These are phyloP conservation scores for Bryum argenteum DNA, from an alignment of 225 moss, liverwort and hornwort species.

Conservation along the genomic window DNA sequence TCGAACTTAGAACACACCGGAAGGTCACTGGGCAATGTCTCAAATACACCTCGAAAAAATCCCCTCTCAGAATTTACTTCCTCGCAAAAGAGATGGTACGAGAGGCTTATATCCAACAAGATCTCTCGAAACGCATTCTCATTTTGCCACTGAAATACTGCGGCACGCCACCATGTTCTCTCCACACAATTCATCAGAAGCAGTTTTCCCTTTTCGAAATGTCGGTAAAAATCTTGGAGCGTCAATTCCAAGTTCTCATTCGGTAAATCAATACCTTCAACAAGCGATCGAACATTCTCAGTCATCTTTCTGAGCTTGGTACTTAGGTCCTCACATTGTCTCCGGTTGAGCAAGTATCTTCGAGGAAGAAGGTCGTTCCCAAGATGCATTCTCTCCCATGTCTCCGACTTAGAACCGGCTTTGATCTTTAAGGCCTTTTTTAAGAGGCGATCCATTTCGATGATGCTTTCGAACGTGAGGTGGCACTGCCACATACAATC, in stretches of 20 bases:
- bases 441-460: no score
- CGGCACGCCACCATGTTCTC: background rate
- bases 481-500: no score
- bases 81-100: background rate
- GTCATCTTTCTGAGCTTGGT: background rate
- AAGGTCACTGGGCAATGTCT: background rate
- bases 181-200: background rate
- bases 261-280: no score
- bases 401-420: no score
- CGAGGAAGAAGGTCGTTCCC: no score
- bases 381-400: no score
- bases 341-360: background rate
- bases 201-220: background rate
- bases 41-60: no score
- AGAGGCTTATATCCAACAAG: background rate
- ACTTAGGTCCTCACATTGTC: background rate
- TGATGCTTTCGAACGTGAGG: no score
- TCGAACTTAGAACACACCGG: background rate
- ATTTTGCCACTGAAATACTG: background rate
- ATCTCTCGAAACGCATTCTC: background rate
- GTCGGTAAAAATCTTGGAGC: background rate
- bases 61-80: background rate
- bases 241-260: fast-evolving
- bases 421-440: no score
- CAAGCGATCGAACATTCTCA: background rate